phyloP scores from a whole-genome alignment of 1,139 yeast genomes.

The Geotrichum aggregatum region DNA sequence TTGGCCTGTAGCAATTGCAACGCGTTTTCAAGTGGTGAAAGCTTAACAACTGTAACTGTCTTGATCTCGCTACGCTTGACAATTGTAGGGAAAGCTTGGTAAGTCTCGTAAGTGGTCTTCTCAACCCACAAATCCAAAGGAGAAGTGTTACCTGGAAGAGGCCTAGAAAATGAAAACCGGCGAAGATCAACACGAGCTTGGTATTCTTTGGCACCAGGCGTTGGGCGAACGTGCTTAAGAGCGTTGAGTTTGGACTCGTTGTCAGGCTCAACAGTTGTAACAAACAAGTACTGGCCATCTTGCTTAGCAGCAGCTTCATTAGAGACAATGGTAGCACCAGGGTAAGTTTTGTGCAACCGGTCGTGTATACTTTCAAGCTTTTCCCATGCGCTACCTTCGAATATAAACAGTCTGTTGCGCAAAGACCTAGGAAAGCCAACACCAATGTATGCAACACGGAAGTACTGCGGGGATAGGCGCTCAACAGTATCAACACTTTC shows the following conservation, averaged over 20 bases:
- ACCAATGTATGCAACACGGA: conserved; percentile 77
- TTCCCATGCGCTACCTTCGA: conserved; percentile 85
- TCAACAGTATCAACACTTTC: conserved; percentile 66
- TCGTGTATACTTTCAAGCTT: conserved; percentile 81
- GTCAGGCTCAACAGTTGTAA: conserved; percentile 66
- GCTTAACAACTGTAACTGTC: conserved; percentile 47
- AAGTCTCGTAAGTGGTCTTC: conserved; percentile 74
- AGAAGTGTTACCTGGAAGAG: conserved; percentile 70
- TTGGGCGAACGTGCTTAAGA: conserved; percentile 22
- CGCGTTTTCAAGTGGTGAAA: conserved; percentile 87
- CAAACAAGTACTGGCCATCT: conserved; percentile 70
- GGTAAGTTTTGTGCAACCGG: conserved; percentile 67
- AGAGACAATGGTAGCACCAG: conserved; percentile 73
- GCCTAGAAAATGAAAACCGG: conserved; percentile 64
- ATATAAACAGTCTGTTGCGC: conserved; percentile 72
- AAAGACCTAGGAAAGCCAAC: conserved; percentile 77
- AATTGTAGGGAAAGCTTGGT: conserved; percentile 77
- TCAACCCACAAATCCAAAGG: conserved; percentile 84
- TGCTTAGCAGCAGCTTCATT: conserved; percentile 65
- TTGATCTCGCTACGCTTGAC: conserved; percentile 80
- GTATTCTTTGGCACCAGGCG: conserved; percentile 35
- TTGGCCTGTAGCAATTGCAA: conserved; percentile 61
- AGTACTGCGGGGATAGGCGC: conserved; percentile 67
- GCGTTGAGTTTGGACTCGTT: conserved; percentile 12
- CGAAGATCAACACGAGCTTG: conserved; percentile 55